Evolutionary conservation across 805 yeast genomes (phyloP).

Genomic region (Brettanomyces custersianus): DNA sequence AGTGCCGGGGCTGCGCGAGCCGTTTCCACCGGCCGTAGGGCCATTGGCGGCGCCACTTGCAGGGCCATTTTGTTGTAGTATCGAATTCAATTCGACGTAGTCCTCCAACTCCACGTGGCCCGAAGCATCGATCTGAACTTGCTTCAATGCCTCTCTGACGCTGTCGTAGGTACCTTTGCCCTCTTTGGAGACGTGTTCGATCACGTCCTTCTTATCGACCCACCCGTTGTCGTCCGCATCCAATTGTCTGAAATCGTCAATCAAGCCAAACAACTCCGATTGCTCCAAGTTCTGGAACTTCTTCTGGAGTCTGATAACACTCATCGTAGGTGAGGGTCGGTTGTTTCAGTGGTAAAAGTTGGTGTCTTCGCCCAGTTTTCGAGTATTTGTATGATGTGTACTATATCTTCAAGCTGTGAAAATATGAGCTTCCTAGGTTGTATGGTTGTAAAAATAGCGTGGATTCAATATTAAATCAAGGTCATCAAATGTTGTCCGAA

Average conservation of each 20-base stretch:
- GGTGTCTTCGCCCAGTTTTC: too few species aligned
- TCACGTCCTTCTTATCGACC: conserved; percentile 84
- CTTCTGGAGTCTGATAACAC: conserved; percentile 33
- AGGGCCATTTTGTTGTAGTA: conserved; percentile 36
- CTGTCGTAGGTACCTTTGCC: conserved; percentile 85
- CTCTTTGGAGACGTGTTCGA: conserved; percentile 68
- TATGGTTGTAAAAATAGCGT: too few species aligned
- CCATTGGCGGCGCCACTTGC: neutral
- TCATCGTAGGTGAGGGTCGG: too few species aligned
- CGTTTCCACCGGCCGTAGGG: neutral
- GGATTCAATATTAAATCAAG: too few species aligned
- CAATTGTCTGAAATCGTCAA: conserved; percentile 78
- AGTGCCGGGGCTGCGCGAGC: conserved; percentile 12
- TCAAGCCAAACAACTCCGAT: conserved; percentile 74
- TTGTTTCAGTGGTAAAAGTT: too few species aligned
- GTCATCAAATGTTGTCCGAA: too few species aligned
- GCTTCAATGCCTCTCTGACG: conserved; percentile 87
- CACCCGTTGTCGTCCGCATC: conserved; percentile 91
- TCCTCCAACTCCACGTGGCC: conserved; percentile 97
- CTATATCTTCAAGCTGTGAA: too few species aligned
- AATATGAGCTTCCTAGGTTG: too few species aligned
- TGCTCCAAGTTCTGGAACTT: conserved; percentile 82
- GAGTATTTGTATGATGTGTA: too few species aligned
- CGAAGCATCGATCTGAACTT: conserved; percentile 88
- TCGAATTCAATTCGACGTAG: conserved; percentile 76